These are phyloP conservation scores for Hypoxylon sp. DNA, from an alignment of 2,329 filamentous ascomycete species.

Conservation along the genomic window DNA sequence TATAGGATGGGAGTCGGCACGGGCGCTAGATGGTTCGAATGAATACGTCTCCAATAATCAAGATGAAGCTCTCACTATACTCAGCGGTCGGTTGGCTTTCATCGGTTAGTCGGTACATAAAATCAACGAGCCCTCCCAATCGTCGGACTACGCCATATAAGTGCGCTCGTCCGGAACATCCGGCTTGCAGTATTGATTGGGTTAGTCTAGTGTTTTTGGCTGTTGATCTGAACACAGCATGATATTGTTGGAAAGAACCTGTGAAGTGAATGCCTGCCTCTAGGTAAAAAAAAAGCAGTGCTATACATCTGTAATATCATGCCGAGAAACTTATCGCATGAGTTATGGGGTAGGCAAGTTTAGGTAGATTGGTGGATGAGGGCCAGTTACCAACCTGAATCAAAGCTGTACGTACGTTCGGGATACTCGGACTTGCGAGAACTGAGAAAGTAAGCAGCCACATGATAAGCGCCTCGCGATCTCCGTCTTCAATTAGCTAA, in stretches of 20 bases:
- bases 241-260: background rate
- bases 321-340: background rate
- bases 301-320: background rate
- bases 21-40: background rate
- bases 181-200: background rate
- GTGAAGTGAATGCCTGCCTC: no score
- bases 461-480: background rate
- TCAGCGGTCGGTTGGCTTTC: background rate
- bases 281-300: background rate
- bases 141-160: background rate
- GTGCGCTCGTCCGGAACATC: background rate
- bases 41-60: background rate
- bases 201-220: background rate
- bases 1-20: background rate
- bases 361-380: no score
- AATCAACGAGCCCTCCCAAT: background rate
- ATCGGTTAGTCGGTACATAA: background rate
- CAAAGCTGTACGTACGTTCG: background rate
- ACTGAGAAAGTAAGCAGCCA: background rate
- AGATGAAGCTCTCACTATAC: background rate
- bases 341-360: background rate
- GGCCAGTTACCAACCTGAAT: background rate
- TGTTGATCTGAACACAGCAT: background rate
- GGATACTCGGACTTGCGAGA: background rate
- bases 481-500: background rate